Conservation (phyloP, 1,139 yeast genomes). For the Schizosaccharomyces versatilis region DNA sequence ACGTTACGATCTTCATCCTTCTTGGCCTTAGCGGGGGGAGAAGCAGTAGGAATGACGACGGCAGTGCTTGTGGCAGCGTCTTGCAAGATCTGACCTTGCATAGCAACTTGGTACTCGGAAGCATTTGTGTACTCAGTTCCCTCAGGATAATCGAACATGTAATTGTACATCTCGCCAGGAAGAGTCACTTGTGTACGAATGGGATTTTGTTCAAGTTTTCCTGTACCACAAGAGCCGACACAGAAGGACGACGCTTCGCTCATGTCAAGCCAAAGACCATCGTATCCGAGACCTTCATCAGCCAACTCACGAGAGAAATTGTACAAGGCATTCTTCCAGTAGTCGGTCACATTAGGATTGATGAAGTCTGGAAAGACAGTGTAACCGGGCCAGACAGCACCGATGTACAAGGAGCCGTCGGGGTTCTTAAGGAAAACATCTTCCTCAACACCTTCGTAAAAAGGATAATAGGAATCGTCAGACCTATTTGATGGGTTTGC, state of each 20-base stretch:
- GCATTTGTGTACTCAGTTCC: constrained; percentile 16
- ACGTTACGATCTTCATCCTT: constrained; percentile 14
- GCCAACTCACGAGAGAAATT: constrained; percentile 10
- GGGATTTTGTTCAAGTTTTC: constrained; percentile 15
- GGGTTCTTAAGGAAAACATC: constrained; percentile 21
- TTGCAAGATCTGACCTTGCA: not conserved
- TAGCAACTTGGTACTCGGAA: constrained; percentile 15
- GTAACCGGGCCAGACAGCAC: constrained; percentile 91
- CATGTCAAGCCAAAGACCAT: constrained; percentile 23
- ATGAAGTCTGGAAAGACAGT: constrained; percentile 20
- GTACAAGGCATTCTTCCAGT: not conserved
- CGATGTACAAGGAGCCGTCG: constrained; percentile 35
- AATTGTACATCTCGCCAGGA: constrained; percentile 15
- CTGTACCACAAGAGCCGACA: constrained; percentile 20
- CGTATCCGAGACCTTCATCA: constrained; percentile 17
- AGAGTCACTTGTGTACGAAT: constrained; percentile 10
- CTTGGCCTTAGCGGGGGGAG: constrained; percentile 14
- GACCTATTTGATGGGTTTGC: constrained; percentile 14
- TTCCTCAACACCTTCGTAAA: constrained; percentile 17
- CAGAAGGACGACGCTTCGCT: constrained; percentile 22
- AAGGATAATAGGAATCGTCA: constrained; percentile 18
- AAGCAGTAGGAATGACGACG: not conserved
- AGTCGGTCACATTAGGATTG: not conserved
- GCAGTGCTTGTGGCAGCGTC: constrained; percentile 11
- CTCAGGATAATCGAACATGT: constrained; percentile 14